Evolutionary conservation across 2,329 filamentous ascomycete genomes (phyloP).

Genomic region (Canariomyces notabilis): DNA sequence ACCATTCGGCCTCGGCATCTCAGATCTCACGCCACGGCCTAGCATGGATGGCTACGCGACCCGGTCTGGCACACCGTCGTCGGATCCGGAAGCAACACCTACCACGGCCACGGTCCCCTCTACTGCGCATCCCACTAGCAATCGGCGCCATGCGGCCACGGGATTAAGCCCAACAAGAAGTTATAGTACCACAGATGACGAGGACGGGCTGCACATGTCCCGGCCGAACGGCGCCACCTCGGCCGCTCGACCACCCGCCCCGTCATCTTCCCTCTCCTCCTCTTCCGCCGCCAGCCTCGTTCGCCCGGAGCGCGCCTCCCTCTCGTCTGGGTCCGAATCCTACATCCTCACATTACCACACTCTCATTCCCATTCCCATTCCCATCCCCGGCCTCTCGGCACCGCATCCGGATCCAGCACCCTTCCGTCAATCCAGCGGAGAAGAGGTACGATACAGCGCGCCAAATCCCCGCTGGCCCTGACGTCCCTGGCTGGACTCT

Average conservation of each 20-base stretch:
- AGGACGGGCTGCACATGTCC: constrained; percentile 62
- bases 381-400: constrained; percentile 16
- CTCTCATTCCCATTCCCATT: constrained; percentile 32
- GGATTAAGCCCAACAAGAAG: constrained; percentile 48
- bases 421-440: constrained; percentile 37
- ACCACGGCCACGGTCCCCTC: constrained; percentile 18
- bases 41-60: constrained; percentile 44
- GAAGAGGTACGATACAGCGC: constrained; percentile 44
- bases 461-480: constrained; percentile 58
- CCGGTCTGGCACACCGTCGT: constrained; percentile 25
- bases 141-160: constrained; percentile 20
- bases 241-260: constrained; percentile 24
- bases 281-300: constrained; percentile 19
- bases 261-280: constrained; percentile 29
- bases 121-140: constrained; percentile 8
- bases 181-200: constrained; percentile 78
- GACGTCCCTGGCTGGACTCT: constrained; percentile 38
- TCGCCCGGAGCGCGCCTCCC: constrained; percentile 29
- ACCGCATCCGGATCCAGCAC: constrained; percentile 4
- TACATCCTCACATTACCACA: constrained; percentile 43
- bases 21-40: constrained; percentile 42
- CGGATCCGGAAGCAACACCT: constrained; percentile 17
- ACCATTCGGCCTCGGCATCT: constrained; percentile 42
- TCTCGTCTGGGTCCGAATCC: constrained; percentile 57
- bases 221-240: constrained; percentile 6